Percentiles rank a stretch among this genome's conserved stretches.
Evolutionary conservation across 2,329 filamentous ascomycete species (phyloP).

Genomic region (Xylariaceae sp.): DNA sequence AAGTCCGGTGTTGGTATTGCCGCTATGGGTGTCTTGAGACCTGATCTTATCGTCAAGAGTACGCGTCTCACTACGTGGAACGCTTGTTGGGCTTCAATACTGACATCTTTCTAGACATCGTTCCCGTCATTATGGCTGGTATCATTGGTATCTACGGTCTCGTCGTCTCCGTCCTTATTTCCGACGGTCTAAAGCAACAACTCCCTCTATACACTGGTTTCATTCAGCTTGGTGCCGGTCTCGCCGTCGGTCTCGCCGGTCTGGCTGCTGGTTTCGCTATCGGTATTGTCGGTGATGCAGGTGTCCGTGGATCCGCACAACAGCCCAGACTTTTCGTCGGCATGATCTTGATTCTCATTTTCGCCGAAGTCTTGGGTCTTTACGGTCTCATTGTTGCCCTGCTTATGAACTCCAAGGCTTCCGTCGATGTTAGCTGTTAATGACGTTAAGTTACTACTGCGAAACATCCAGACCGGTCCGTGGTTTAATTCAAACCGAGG

Average conservation of each 20-base stretch:
- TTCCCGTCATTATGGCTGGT: conserved; percentile 99
- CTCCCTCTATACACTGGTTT: conserved; percentile 75
- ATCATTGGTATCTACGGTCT: conserved; percentile 99
- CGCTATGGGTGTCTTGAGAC: conserved; percentile 95
- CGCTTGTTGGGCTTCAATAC: conserved; percentile 16
- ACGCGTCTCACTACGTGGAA: conserved; percentile 37
- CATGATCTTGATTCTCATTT: conserved; percentile 99
- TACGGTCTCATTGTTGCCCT: conserved; percentile 98
- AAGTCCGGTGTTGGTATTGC: conserved; percentile 99
- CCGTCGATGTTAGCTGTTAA: conserved; percentile 59
- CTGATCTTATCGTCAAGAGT: conserved; percentile 99
- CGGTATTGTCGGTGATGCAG: conserved; percentile 81
- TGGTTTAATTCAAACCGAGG: conserved; percentile 5
- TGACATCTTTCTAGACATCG: conserved; percentile 65
- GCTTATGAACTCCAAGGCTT: conserved; percentile 97
- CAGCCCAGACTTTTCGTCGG: conserved; percentile 86
- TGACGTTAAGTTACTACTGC: neutral
- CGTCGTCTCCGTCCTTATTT: conserved; percentile 82
- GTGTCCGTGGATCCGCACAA: conserved; percentile 80
- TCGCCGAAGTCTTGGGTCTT: conserved; percentile 98
- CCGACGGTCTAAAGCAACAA: conserved; percentile 67
- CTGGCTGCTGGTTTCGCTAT: conserved; percentile 81
- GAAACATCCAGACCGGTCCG: neutral
- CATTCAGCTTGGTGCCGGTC: conserved; percentile 79
- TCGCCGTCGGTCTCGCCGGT: conserved; percentile 75